Evolutionary conservation across 176 grass and related monocot species (phyloP).

Genomic region (Oryza meridionalis): DNA sequence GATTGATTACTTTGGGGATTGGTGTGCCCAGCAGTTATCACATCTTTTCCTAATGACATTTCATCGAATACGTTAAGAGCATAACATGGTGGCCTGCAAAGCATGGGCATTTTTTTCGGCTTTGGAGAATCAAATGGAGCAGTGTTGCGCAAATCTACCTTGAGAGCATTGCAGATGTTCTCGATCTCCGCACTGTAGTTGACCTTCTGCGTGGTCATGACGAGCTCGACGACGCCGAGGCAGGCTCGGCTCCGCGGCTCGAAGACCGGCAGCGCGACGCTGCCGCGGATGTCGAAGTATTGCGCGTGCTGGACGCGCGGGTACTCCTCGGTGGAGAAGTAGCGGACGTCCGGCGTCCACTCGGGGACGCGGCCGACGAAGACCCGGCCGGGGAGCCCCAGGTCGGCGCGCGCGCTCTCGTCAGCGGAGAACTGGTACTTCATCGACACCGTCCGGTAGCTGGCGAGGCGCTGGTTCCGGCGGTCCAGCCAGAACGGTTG

Average conservation of each 20-base stretch:
- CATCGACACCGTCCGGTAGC: constrained; percentile 66
- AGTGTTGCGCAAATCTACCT: constrained; percentile 48
- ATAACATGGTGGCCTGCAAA: neutral
- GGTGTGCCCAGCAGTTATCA: constrained; percentile 50
- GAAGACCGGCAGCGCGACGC: constrained; percentile 81
- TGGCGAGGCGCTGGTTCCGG: constrained; percentile 54
- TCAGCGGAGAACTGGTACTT: constrained; percentile 88
- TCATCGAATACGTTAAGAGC: constrained; percentile 48
- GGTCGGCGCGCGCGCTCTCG: constrained; percentile 45
- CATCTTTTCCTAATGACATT: constrained; percentile 43
- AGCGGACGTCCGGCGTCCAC: constrained; percentile 95
- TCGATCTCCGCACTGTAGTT: constrained; percentile 83
- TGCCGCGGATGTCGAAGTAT: constrained; percentile 71
- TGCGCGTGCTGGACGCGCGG: constrained; percentile 73
- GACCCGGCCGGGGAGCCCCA: constrained; percentile 84
- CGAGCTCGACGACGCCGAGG: constrained; percentile 91
- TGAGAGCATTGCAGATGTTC: constrained; percentile 87
- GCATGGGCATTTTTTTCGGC: neutral
- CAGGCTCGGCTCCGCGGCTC: constrained; percentile 55
- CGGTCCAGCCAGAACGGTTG: constrained; percentile 81
- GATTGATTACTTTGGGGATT: constrained; percentile 55
- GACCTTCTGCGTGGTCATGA: constrained; percentile 84
- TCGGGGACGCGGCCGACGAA: constrained; percentile 86
- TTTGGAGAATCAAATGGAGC: neutral
- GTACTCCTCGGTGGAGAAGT: constrained; percentile 82